These are phyloP conservation scores for Alternaria atra DNA, from an alignment of 2,329 filamentous ascomycete species.

Conservation along the genomic window DNA sequence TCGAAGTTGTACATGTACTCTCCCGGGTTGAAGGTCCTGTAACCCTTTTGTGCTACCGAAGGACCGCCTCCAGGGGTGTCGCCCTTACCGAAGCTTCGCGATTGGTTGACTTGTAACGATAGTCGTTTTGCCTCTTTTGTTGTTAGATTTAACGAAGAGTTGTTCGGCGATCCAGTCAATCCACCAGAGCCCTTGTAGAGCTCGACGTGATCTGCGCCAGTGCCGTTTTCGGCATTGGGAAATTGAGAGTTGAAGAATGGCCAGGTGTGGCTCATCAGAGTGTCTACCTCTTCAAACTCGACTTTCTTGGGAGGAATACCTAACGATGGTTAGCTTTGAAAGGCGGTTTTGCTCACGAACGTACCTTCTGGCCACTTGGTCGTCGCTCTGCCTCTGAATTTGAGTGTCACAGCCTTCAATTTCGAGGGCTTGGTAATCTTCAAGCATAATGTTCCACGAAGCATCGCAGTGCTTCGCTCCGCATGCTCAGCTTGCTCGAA, in stretches of 20 bases:
- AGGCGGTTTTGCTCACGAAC: not conserved
- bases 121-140: slow-evolving; percentile 69
- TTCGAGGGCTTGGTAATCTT: slow-evolving; percentile 89
- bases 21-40: slow-evolving; percentile 82
- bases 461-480: slow-evolving; percentile 76
- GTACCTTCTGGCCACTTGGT: slow-evolving; percentile 94
- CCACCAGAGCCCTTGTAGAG: slow-evolving; percentile 58
- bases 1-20: slow-evolving; percentile 83
- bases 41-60: slow-evolving; percentile 77
- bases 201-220: slow-evolving; percentile 70
- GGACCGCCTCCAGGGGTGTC: slow-evolving; percentile 67
- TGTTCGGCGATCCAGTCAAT: slow-evolving; percentile 57
- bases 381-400: slow-evolving; percentile 82
- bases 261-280: slow-evolving; percentile 85
- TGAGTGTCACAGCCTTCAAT: slow-evolving; percentile 88
- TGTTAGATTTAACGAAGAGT: slow-evolving; percentile 56
- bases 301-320: slow-evolving; percentile 87
- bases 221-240: slow-evolving; percentile 65
- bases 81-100: slow-evolving; percentile 83
- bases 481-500: slow-evolving; percentile 75
- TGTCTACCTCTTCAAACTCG: slow-evolving; percentile 84
- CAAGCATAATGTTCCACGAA: slow-evolving; percentile 83
- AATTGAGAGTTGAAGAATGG: slow-evolving; percentile 90
- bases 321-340: slow-evolving; percentile 39
- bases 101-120: slow-evolving; percentile 81